Evolutionary conservation across 2,329 filamentous ascomycete genomes (phyloP).

Genomic region (Myriosclerotinia curreyana): DNA sequence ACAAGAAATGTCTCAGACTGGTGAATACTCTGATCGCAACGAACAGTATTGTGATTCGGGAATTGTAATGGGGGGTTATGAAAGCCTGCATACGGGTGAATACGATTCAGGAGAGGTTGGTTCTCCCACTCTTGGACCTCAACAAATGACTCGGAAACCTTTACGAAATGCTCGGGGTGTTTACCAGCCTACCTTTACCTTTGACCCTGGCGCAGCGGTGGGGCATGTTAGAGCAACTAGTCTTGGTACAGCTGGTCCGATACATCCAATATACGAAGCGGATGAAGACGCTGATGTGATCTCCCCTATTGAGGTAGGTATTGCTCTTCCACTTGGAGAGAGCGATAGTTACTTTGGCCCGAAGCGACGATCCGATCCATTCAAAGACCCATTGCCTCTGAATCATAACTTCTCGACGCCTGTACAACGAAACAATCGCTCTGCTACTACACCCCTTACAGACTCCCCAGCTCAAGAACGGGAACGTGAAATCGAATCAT

Average conservation of each 20-base stretch:
- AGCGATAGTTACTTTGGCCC: constrained; percentile 12
- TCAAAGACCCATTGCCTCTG: constrained; percentile 32
- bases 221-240: constrained; percentile 45
- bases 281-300: constrained; percentile 45
- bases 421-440: constrained; percentile 21
- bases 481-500: constrained; percentile 39
- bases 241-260: constrained; percentile 49
- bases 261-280: constrained; percentile 64
- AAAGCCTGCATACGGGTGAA: constrained; percentile 30
- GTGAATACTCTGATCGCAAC: constrained; percentile 23
- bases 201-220: constrained; percentile 40
- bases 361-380: constrained; percentile 35
- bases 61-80: constrained; percentile 31
- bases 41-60: constrained; percentile 34
- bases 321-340: constrained; percentile 28
- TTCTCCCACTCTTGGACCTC: constrained; percentile 25
- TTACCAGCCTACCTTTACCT: constrained; percentile 44
- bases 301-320: constrained; percentile 27
- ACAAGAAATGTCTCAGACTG: constrained; percentile 28
- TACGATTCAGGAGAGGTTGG: constrained; percentile 27
- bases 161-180: constrained; percentile 39
- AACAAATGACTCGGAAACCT: constrained; percentile 40
- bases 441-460: constrained; percentile 25
- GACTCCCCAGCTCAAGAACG: constrained; percentile 35
- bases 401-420: constrained; percentile 20